Evolutionary conservation across 169 alveolate species (phyloP), one percentile per base, ranked within the genome.

Genomic region (Babesia ovis): DNA sequence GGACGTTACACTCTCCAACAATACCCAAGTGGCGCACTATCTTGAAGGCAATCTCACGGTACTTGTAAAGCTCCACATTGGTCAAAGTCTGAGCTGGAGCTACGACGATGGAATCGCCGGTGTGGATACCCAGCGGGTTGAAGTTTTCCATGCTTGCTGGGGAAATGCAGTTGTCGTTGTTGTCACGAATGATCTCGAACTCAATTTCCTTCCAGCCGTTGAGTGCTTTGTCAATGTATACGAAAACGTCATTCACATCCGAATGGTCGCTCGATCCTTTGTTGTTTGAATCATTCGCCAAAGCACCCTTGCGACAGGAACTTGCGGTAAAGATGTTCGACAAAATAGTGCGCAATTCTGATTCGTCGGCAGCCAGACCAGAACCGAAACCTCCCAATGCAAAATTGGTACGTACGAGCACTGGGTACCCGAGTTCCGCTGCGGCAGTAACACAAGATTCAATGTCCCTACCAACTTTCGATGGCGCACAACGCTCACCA

Each of bases 91-190:
- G 95, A 1, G 95, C 92, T 23, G 97, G 97, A 22, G 97, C 97
- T 18, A 93, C 94, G 50, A 93, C 97, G 45, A 93, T 90, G 79
- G 95, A 91, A 57, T 93, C 97, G 16, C 97, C 97, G n/a, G 97
- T 93, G 89, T 93, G 97, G 60, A 93, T 89, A 45, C 97, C 97
- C 59, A 93, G 89, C 23, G 97, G 97, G 76, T 93, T 95, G 42
- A 93, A 82, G 85, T 93, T 93, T 68, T 93, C 97, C 97, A 93
- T 93, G 76, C 92, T 93, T 59, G 95, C 93, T 16, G 93, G 94
- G 43, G 95, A 71, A 55, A 93, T 86, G 84, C 97, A 93, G 84
- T 93, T 93, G 85, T 93, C 92, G 66, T 89, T 91, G 66, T 81
- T 62, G 81, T 93, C 97, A 16, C 97, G 84, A 42, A 93, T 89